Evolutionary conservation across 148 eudicot genomes (phyloP).

Genomic region (Cornus controversa): DNA sequence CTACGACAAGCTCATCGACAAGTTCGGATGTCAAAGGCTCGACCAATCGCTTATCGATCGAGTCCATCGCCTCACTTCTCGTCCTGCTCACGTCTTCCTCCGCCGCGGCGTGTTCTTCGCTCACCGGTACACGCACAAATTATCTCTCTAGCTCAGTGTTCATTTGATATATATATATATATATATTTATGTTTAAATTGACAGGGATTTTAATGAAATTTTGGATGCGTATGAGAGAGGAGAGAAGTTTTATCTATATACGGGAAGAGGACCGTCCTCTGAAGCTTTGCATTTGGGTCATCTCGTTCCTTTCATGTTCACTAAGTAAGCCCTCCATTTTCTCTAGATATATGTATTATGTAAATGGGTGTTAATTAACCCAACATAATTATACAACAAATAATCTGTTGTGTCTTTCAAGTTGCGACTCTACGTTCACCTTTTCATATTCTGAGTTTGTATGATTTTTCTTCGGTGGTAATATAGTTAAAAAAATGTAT

Average conservation of each 20-base stretch:
- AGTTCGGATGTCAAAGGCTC: slow-evolving; percentile 86
- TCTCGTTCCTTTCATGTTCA: slow-evolving; percentile 94
- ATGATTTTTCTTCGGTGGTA: no score
- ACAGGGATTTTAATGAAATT: slow-evolving; percentile 67
- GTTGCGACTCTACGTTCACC: no score
- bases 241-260: slow-evolving; percentile 83
- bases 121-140: slow-evolving; percentile 51
- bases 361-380: no score
- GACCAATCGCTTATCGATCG: slow-evolving; percentile 54
- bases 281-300: slow-evolving; percentile 96
- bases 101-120: slow-evolving; percentile 97
- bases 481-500: no score
- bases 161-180: neutral
- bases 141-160: neutral
- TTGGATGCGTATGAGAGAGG: slow-evolving; percentile 88
- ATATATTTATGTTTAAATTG: neutral
- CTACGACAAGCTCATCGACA: slow-evolving; percentile 83
- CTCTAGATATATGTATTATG: neutral
- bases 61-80: slow-evolving; percentile 65
- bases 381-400: no score
- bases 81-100: slow-evolving; percentile 79
- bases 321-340: slow-evolving; percentile 54
- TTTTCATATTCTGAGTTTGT: no score
- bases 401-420: no score
- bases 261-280: slow-evolving; percentile 95